Conservation (phyloP, 495 filamentous ascomycete genomes). For the Lasiosphaeria miniovina region DNA sequence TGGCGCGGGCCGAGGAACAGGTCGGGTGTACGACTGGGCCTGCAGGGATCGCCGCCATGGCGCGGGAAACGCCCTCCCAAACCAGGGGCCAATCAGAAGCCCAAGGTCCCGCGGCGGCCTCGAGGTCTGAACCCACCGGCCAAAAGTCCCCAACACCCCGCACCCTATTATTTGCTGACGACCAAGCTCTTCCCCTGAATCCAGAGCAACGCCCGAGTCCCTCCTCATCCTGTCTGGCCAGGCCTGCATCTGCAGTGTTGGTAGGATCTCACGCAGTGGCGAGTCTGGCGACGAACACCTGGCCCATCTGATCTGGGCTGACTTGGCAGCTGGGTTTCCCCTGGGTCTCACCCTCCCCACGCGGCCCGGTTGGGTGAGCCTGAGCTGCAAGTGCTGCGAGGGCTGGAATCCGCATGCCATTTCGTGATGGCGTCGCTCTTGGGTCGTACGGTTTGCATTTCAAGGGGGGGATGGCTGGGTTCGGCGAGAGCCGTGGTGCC, state of each 20-base stretch:
- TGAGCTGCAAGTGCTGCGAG: not conserved
- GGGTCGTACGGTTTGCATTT: not conserved
- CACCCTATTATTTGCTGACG: conserved; percentile 24
- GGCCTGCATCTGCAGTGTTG: conserved; percentile 16
- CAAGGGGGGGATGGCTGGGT: not conserved
- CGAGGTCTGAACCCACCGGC: conserved; percentile 25
- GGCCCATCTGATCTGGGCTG: not conserved
- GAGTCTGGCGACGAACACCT: not conserved
- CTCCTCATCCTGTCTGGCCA: conserved; percentile 3
- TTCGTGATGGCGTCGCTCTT: not conserved
- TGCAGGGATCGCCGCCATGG: not conserved
- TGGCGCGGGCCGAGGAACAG: not conserved
- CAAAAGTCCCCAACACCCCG: conserved; percentile 1
- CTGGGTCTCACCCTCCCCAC: not conserved
- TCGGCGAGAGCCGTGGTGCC: not conserved
- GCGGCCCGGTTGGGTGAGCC: not conserved
- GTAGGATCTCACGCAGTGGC: conserved; percentile 13
- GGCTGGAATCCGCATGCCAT: not conserved
- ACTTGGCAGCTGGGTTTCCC: not conserved
- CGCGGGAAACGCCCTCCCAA: conserved; percentile 2
- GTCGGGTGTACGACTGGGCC: not conserved
- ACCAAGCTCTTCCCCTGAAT: conserved; percentile 9
- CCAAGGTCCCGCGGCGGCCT: not conserved
- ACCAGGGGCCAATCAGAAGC: conserved; percentile 11
- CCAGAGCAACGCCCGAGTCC: not conserved